Conservation (phyloP, 306 rosid genomes). For the Sophora flavescens region DNA sequence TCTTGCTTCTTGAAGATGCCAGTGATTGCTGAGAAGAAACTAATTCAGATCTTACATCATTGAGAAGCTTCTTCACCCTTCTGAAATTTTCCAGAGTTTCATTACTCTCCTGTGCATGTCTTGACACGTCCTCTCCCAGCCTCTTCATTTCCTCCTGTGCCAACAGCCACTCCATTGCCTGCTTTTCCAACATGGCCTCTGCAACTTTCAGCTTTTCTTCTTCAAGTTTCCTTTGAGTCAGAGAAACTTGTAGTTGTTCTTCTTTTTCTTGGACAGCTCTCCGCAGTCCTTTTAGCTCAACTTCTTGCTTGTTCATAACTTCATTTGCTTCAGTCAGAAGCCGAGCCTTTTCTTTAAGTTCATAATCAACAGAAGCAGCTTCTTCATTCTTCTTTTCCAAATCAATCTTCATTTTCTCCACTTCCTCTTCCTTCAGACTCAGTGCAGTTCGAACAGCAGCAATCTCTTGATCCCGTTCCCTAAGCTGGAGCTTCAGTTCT, state of each 20-base stretch:
- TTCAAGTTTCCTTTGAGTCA: slow-evolving; percentile 57
- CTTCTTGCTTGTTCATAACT: slow-evolving; percentile 72
- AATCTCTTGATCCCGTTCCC: slow-evolving; percentile 62
- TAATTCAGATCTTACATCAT: slow-evolving; percentile 75
- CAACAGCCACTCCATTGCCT: slow-evolving; percentile 74
- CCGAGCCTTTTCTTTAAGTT: slow-evolving; percentile 67
- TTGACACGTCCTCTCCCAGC: slow-evolving; percentile 64
- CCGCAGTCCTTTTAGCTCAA: slow-evolving; percentile 67
- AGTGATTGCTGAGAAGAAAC: slow-evolving; percentile 90
- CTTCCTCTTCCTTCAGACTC: slow-evolving; percentile 71
- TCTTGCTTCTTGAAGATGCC: slow-evolving; percentile 69
- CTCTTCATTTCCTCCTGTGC: slow-evolving; percentile 81
- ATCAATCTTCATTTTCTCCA: slow-evolving; percentile 63
- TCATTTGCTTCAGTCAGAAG: slow-evolving; percentile 77
- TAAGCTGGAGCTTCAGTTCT: slow-evolving; percentile 67
- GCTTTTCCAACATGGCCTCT: slow-evolving; percentile 78
- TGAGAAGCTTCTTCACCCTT: slow-evolving; percentile 78
- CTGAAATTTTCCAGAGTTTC: slow-evolving; percentile 68
- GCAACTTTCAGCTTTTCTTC: slow-evolving; percentile 71
- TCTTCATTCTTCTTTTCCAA: slow-evolving; percentile 69
- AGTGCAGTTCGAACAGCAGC: slow-evolving; percentile 48
- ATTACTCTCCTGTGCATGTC: slow-evolving; percentile 57
- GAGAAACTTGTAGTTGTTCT: slow-evolving; percentile 57
- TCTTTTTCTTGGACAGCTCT: slow-evolving; percentile 65
- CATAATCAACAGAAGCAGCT: slow-evolving; percentile 54